These are phyloP conservation scores for Sphagnum tenellum DNA, from an alignment of 225 moss, liverwort and hornwort genomes.

Conservation along the genomic window DNA sequence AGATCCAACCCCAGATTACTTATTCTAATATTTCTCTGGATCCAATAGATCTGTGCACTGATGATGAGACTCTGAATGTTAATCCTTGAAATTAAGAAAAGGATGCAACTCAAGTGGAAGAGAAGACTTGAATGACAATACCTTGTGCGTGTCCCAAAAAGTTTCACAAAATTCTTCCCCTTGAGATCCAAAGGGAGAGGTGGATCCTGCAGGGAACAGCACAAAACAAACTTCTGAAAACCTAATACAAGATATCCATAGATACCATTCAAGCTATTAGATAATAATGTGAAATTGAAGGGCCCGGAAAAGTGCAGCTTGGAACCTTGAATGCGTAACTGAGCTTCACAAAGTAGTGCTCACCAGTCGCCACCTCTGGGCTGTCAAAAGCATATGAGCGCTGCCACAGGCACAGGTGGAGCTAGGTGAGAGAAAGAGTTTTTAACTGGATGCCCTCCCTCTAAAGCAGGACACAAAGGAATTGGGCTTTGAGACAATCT, in stretches of 20 bases:
- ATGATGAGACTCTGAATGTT: neutral
- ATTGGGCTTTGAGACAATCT: neutral
- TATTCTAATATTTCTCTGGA: too few species aligned
- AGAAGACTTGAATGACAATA: conserved; percentile 4
- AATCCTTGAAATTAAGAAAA: neutral
- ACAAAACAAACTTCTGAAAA: too few species aligned
- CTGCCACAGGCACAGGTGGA: conserved; percentile 25
- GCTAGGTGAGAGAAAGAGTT: conserved; percentile 7
- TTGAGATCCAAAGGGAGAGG: conserved; percentile 64
- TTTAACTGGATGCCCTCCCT: neutral
- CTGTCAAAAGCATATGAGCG: conserved; percentile 93
- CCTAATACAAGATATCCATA: too few species aligned
- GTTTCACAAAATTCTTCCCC: conserved; percentile 59
- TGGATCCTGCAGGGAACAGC: conserved; percentile 44
- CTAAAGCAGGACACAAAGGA: neutral
- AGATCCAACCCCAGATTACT: too few species aligned
- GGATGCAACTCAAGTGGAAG: neutral
- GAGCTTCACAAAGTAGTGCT: conserved; percentile 80
- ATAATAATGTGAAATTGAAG: neutral
- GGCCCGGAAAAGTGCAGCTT: neutral
- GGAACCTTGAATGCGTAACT: conserved; percentile 83
- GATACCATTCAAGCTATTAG: too few species aligned
- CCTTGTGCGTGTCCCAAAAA: conserved; percentile 95
- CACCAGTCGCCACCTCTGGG: conserved; percentile 67
- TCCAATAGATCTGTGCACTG: too few species aligned